Percentiles rank a stretch among this genome's conserved stretches.
Conservation (phyloP, 345 rosid genomes). For the Salix arbutifolia region DNA sequence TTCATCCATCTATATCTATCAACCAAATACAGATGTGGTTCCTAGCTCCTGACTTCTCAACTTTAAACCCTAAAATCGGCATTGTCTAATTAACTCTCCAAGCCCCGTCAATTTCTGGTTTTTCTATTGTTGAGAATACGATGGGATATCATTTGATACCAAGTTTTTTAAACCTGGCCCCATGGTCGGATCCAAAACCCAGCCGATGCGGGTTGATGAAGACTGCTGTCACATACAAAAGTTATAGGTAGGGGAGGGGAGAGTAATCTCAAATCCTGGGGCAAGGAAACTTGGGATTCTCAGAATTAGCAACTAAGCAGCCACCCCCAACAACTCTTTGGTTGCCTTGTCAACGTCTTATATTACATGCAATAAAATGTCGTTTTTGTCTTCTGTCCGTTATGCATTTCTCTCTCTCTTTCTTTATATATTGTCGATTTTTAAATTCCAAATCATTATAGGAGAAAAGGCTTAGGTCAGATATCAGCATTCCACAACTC, state of each 20-base stretch:
- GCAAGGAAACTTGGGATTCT: slow-evolving; percentile 9
- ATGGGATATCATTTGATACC: background rate
- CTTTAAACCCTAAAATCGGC: background rate
- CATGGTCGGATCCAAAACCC: no score
- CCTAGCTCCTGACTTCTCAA: background rate
- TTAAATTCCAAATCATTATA: background rate
- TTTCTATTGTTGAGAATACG: background rate
- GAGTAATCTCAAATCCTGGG: background rate
- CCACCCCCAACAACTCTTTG: slow-evolving; percentile 36
- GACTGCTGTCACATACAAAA: background rate
- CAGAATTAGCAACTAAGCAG: slow-evolving; percentile 13
- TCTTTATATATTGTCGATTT: background rate
- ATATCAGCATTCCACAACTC: slow-evolving; percentile 17
- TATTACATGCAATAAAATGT: slow-evolving; percentile 28
- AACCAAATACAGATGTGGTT: background rate
- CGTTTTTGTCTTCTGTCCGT: slow-evolving; percentile 24
- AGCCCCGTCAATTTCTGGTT: background rate
- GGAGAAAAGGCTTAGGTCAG: slow-evolving; percentile 14
- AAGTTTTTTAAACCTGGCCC: no score
- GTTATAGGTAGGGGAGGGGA: background rate
- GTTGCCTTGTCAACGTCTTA: slow-evolving; percentile 49
- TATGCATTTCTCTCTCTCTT: slow-evolving; percentile 1
- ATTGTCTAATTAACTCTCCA: background rate
- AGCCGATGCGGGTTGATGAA: no score
- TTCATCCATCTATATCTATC: background rate